Conservation (phyloP, 305 asterid species). For the Solanum hybrid region DNA sequence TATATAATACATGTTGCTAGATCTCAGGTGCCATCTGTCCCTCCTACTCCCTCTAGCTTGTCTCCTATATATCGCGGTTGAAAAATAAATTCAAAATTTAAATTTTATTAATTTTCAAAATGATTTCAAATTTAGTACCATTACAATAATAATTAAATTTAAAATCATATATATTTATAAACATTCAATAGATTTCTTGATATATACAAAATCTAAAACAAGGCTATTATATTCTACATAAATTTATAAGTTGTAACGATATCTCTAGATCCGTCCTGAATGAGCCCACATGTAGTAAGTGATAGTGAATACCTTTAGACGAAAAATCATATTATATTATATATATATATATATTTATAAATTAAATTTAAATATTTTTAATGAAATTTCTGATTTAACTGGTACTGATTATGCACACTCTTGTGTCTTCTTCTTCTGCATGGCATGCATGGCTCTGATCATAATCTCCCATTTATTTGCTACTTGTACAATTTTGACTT, state of each 20-base stretch:
- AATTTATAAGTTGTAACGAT: background rate
- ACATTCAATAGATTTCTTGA: background rate
- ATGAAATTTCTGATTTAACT: background rate
- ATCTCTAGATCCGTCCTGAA: background rate
- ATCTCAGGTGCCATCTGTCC: background rate
- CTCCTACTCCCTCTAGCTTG: background rate
- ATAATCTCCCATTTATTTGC: background rate
- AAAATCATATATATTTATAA: background rate
- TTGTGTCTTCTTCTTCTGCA: background rate
- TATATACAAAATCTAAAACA: background rate
- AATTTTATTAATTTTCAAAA: background rate
- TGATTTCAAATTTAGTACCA: background rate
- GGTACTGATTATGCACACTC: background rate
- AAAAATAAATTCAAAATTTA: background rate
- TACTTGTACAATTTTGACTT: background rate
- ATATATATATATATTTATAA: background rate
- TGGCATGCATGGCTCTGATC: conserved; percentile 1
- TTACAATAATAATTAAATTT: background rate
- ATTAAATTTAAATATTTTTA: background rate
- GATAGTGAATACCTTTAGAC: background rate
- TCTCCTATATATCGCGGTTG: background rate
- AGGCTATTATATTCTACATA: background rate
- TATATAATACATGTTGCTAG: background rate
- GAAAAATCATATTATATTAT: background rate
- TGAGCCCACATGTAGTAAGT: background rate